phyloP scores from a whole-genome alignment of 352 stramenopile genomes.

The Aphanomyces cochlioides region DNA sequence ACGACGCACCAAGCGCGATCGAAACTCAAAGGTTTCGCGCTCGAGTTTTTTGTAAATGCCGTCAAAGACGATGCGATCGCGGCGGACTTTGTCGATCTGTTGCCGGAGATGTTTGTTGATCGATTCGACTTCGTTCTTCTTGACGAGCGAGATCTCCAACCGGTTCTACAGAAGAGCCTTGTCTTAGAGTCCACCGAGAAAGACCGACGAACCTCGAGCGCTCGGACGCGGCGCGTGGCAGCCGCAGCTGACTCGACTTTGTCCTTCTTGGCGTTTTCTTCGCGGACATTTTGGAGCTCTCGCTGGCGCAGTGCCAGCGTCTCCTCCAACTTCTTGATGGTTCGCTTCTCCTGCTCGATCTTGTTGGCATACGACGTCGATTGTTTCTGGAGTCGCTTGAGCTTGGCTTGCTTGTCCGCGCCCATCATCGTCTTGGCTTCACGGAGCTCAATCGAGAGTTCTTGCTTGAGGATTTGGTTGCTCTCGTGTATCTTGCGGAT shows the following conservation, averaged over 20 bases:
- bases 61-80: constrained; percentile 73
- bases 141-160: constrained; percentile 67
- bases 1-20: constrained; percentile 32
- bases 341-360: constrained; percentile 42
- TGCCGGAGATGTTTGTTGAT: constrained; percentile 71
- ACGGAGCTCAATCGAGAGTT: constrained; percentile 64
- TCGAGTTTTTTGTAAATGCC: constrained; percentile 85
- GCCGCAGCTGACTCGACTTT: constrained; percentile 43
- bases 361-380: constrained; percentile 50
- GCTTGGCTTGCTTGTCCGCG: constrained; percentile 48
- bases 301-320: constrained; percentile 44
- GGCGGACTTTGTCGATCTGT: constrained; percentile 64
- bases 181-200: neutral
- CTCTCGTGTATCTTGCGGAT: constrained; percentile 69
- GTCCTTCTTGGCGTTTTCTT: constrained; percentile 37
- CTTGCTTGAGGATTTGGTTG: constrained; percentile 71
- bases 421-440: constrained; percentile 51
- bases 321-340: constrained; percentile 48
- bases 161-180: constrained; percentile 40
- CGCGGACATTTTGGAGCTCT: constrained; percentile 45
- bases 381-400: constrained; percentile 56
- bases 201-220: constrained; percentile 40
- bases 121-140: constrained; percentile 78
- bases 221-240: constrained; percentile 45
- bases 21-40: constrained; percentile 56